Base-by-base conservation (phyloP, 768 basidiomycete species). In the Suillus subaureus region DNA sequence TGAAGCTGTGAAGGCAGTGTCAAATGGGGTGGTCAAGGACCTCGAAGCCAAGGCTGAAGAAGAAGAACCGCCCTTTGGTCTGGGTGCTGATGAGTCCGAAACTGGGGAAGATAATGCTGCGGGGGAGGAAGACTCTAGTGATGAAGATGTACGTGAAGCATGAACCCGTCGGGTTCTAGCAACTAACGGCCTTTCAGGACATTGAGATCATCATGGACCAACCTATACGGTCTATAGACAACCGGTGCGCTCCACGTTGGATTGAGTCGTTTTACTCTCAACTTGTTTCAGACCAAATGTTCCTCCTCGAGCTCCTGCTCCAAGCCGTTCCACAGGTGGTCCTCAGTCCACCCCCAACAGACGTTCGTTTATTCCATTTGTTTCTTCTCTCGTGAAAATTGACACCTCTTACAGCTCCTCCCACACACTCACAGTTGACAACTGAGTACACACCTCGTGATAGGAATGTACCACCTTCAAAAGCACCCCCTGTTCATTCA, bases 121-220 rank as follows among this genome's bases (percentile, higher is more conserved):
- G 0, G 79, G 79, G 12, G 84, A 83, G 70, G 80, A 77, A 9
- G 81, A 79, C 49, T 79, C 79, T 55, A 81, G 80, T 45, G 83
- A 83, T 6, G 84, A 84, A 35, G 84, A 79, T 67, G 89, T 88
- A 68, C 37, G 73, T 71, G 42, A 58, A 31, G 56, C 47, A 56
- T 68, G 54, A 63, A 9, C 35, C 62, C 66, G 42, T 2, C 11
- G 54, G 35, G 15, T 39, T 58, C 47, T n/a, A 18, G 31, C 37
- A 42, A 45, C 54, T 70, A 58, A 73, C 49, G 18, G 28, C 63
- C 47, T 42, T 39, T 64, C 31, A 94, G 90, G 89, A 97, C 74
- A 83, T 97, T 68, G 95, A 97, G 80, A 92, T 97, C 69, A 94
- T 97, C 63, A 90, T 94, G 87, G 93, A 97, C 71, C 88, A 88